Evolutionary conservation across 2,329 filamentous ascomycete species (phyloP).

Genomic region (Mycosphaerella sp.): DNA sequence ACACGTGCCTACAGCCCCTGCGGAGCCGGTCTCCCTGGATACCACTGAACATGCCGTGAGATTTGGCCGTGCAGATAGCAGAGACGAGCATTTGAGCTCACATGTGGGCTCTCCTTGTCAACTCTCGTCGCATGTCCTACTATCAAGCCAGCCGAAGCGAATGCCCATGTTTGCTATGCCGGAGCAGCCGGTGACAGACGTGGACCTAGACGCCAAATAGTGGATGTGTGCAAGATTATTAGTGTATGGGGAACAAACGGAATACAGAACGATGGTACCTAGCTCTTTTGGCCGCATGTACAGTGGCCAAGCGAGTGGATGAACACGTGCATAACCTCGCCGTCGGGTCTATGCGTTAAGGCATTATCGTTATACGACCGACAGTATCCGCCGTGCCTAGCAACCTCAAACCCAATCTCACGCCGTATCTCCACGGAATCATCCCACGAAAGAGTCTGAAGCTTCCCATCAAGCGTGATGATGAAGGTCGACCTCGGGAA

Average conservation of each 20-base stretch:
- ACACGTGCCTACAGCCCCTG: background rate
- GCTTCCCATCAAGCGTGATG: no score
- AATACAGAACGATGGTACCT: background rate
- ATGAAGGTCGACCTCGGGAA: no score
- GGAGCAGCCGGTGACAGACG: conserved; percentile 37
- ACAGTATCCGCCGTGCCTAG: no score
- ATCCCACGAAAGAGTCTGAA: no score
- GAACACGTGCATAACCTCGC: no score
- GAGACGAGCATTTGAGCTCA: conserved; percentile 21
- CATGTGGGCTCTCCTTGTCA: conserved; percentile 21
- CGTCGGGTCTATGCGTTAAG: no score
- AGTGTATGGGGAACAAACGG: background rate
- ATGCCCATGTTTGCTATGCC: conserved; percentile 42
- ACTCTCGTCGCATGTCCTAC: conserved; percentile 22
- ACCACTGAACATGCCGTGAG: background rate
- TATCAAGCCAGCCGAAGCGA: conserved; percentile 28
- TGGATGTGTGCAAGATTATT: no score
- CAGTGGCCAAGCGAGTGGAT: no score
- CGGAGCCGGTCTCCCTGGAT: background rate
- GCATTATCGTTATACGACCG: no score
- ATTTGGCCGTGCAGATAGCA: conserved; percentile 6
- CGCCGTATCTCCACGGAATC: no score
- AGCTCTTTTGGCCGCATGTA: no score
- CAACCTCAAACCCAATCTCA: no score
- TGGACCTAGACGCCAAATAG: conserved; percentile 15